phyloP scores from a whole-genome alignment of 2,329 filamentous ascomycete genomes.

The Aspergillus udagawae region DNA sequence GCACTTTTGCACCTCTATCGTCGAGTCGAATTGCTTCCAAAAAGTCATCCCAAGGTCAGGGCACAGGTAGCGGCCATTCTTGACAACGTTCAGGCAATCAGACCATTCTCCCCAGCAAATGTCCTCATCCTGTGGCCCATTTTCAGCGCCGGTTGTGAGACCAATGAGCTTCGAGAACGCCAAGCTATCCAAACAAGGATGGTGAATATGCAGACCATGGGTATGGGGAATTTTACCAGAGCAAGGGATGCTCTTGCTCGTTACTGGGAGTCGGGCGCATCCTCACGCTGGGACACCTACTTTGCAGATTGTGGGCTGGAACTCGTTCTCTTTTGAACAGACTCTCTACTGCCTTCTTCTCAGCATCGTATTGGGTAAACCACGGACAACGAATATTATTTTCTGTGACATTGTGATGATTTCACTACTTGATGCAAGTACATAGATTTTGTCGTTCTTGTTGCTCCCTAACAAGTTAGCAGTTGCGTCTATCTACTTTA shows the following conservation, averaged over 20 bases:
- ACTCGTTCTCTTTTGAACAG: constrained; percentile 21
- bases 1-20: constrained; percentile 27
- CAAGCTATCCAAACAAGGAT: constrained; percentile 20
- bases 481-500: background rate
- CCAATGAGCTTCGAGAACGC: constrained; percentile 13
- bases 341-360: background rate
- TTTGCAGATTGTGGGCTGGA: constrained; percentile 18
- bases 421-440: background rate
- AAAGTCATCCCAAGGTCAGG: constrained; percentile 15
- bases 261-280: constrained; percentile 20
- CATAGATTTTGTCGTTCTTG: too few relatives aligned
- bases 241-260: constrained; percentile 14
- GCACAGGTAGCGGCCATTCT: constrained; percentile 17
- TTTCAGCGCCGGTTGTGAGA: constrained; percentile 31
- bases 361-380: background rate
- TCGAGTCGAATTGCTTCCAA: constrained; percentile 19
- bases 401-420: background rate
- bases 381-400: background rate
- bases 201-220: constrained; percentile 23
- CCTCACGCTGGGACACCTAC: constrained; percentile 19
- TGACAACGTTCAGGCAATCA: constrained; percentile 14
- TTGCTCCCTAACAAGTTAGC: too few relatives aligned
- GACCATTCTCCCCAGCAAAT: constrained; percentile 21
- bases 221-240: constrained; percentile 28
- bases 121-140: constrained; percentile 29